Evolutionary conservation across 1,284 basidiomycete genomes (phyloP), one percentile per base, ranked within the genome.

Genomic region (Pseudozyma sp.): DNA sequence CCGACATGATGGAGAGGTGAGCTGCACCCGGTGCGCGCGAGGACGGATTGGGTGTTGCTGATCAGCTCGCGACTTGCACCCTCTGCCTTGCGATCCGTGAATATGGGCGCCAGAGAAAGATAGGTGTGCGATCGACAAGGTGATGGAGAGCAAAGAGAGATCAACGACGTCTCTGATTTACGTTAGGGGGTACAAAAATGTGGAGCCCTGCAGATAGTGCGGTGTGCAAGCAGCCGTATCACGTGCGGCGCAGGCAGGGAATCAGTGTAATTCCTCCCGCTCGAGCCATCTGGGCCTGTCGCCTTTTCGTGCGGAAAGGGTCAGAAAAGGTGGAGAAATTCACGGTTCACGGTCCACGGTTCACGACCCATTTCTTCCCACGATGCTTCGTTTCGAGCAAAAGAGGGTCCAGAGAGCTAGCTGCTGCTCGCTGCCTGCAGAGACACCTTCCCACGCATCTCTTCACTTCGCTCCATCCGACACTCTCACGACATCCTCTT

Each of bases 1-100:
- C 75, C 48, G 70, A 73, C 70, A 73, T 73, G 31, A 17, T 60
- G 14, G 39, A 17, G 13, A 14, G 11, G 31, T 43, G n/a, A 17
- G 11, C 17, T 53, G 14, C 50, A 13, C 47, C 47, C n/a, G 10
- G 43, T 29, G 24, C 24, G 24, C 24, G 24, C 24, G 24, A 24
- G 24, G 24, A 24, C 24, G 24, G 24, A 24, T 24, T 24, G 24
- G 24, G 24, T 24, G 24, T 24, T 24, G 24, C 24, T 24, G 24
- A 24, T 24, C 24, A 24, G 24, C 24, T 24, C 24, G 24, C 24
- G 24, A 24, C 24, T 24, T 24, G 24, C 24, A 24, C 24, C 24
- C 24, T 24, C 24, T 24, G 24, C 24, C 24, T 24, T 24, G 24
- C 24, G 24, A 4, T 24, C 24, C 24, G 24, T 24, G 24, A 24